Conservation (phyloP, 75 land plant genomes). For the Pinus albicaulis region DNA sequence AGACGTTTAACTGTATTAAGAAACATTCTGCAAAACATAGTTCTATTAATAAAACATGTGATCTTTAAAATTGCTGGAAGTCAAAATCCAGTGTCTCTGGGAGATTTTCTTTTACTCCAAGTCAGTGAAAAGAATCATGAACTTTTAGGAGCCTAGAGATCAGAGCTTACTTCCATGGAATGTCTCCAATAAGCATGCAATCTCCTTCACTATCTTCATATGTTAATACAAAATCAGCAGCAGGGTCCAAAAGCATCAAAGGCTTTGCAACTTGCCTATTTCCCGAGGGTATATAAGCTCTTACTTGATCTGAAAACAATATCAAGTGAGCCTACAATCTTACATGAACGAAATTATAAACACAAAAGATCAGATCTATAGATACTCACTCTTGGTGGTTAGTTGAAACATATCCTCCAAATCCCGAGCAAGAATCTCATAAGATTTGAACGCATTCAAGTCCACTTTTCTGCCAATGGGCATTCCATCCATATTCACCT, state of each 20-base stretch:
- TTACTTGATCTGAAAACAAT: neutral
- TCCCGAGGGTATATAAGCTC: neutral
- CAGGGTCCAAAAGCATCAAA: slow-evolving; percentile 40
- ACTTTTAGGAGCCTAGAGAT: neutral
- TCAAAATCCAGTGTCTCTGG: neutral
- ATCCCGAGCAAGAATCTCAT: slow-evolving; percentile 44
- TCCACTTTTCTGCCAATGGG: slow-evolving; percentile 79
- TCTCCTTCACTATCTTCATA: slow-evolving; percentile 92
- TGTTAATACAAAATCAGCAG: slow-evolving; percentile 72
- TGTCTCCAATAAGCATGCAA: slow-evolving; percentile 93
- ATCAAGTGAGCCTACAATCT: neutral
- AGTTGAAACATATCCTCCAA: slow-evolving; percentile 72
- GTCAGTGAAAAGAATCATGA: neutral
- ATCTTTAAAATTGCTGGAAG: neutral
- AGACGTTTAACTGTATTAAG: slow-evolving; percentile 64
- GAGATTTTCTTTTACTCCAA: too few relatives aligned
- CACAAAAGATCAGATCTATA: neutral
- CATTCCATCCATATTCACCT: slow-evolving; percentile 88
- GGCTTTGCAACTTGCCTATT: neutral
- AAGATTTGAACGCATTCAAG: slow-evolving; percentile 50
- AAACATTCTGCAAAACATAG: slow-evolving; percentile 63
- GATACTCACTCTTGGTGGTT: slow-evolving; percentile 3
- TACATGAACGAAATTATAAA: neutral
- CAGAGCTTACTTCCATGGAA: slow-evolving; percentile 79
- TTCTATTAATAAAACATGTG: neutral